Evolutionary conservation across 768 basidiomycete species (phyloP), one percentile per base, ranked within the genome.

Genomic region (Crucibulum laeve): DNA sequence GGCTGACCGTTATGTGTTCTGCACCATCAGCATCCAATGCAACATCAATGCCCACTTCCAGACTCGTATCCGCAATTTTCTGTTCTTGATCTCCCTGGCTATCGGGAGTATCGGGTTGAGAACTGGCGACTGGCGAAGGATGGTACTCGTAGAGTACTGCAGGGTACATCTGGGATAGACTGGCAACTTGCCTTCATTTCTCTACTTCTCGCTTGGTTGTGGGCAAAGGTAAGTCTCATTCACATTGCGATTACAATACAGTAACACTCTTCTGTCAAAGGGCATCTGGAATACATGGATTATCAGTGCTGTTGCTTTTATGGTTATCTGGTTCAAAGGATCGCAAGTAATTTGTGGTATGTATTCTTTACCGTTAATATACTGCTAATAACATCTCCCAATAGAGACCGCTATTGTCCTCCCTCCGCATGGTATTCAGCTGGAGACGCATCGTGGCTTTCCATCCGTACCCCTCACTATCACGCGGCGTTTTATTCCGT

Each of bases 341-440:
- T 44, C 36, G 11, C 49, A 47, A 22, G 45, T 50, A 28, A 24
- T 52, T 21, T 58, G 47, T 45, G 60, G 60, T 40, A 45, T 23
- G 21, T 11, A 5, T 22, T 13, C 28, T 17, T 4, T 35, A 15
- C 8, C 25, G 39, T 33, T 13, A 42, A 18, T 26, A 7, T 46
- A 40, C 38, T 15, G 25, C 41, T 44, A 17, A 37, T 51, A 40
- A 38, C 48, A 38, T 46, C 39, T 45, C 45, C 45, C 10, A 15
- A 6, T 34, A 90, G 88, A 91, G 63, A 87, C 85, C 15, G 64
- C 90, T 3, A 60, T 88, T 33, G 67, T 84, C 26, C 58, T 89
- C 35, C 81, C 82, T 5, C 65, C 70, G 1, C 77, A 84, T 42
- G 88, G 88, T 8, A 66, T 91, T 32, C 89, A 91, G 54, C 61